phyloP scores from a whole-genome alignment of 768 basidiomycete genomes.

The Amanita exitialis region DNA sequence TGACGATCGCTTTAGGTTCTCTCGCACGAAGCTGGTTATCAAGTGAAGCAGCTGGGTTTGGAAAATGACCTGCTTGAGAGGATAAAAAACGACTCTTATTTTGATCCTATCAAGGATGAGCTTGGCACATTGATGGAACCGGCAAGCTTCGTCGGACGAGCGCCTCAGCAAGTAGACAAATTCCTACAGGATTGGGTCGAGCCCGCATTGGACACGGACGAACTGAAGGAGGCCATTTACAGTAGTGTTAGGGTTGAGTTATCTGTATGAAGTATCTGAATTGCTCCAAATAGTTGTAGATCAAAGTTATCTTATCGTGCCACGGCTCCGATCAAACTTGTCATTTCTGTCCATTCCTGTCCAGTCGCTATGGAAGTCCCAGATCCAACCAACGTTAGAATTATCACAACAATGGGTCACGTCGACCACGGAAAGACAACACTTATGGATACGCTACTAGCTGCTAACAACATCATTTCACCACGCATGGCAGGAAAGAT shows the following conservation, averaged over 20 bases:
- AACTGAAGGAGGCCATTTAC: conserved; percentile 42
- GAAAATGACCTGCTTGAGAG: conserved; percentile 95
- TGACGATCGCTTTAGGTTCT: conserved; percentile 44
- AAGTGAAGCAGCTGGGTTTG: conserved; percentile 90
- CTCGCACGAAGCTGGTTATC: conserved; percentile 88
- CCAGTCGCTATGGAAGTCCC: conserved; percentile 20
- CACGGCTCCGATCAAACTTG: background rate
- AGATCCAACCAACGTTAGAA: conserved; percentile 47
- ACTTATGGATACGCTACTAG: conserved; percentile 88
- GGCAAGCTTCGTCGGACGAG: conserved; percentile 82
- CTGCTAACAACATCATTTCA: conserved; percentile 97
- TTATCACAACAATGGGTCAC: conserved; percentile 81
- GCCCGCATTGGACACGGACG: conserved; percentile 62
- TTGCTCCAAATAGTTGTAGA: too few species aligned
- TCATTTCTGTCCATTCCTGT: background rate
- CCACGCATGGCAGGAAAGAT: conserved; percentile 91
- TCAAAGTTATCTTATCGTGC: too few species aligned
- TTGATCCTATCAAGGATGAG: conserved; percentile 75
- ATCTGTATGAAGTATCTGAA: conserved; percentile 29
- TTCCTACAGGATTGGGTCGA: conserved; percentile 84
- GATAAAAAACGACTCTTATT: conserved; percentile 74
- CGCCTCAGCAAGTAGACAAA: conserved; percentile 88
- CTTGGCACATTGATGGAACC: conserved; percentile 79
- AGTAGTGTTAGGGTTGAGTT: conserved; percentile 54
- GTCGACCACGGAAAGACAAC: conserved; percentile 97